Base-by-base conservation (phyloP, 495 filamentous ascomycete species). In the Penicillium argentinense region DNA sequence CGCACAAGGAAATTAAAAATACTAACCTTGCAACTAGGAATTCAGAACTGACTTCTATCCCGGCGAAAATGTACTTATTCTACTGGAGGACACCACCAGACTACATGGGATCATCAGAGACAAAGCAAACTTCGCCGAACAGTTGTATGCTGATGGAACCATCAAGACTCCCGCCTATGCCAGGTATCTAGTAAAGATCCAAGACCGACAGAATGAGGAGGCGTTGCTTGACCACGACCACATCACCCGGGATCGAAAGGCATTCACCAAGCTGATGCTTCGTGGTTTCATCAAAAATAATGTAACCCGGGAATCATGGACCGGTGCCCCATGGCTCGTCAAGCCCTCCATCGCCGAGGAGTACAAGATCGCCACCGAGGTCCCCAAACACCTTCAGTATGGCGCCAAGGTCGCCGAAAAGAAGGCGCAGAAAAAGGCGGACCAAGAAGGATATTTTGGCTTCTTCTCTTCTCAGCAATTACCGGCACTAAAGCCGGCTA, bases 41-140 rank as follows among this genome's bases (percentile, higher is more conserved):
- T 98, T 96, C 61, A 93, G 91, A 57, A 76, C 83, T 37, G 90
- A 97, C 58, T 97, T 93, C 57, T 96, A 93, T 59, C 93, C 92
- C 2, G 91, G 92, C 28, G 93, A 98, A 56, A 75, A 79, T 8
- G 90, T 97, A 8, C 81, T 85, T 4, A 86, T 91, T 4, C 69
- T 87, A 33, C 70, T 89, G 4, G 66, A 80, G 21, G 81, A 84
- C 38, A 86, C 81, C 33, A 87, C 85, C 43, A 80, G 88, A 42
- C 70, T 87, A 2, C 79, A 85, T 29, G 93, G 91, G 23, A 74
- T 84, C 4, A 87, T 98, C 12, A 75, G 89, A 40, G 91, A 96
- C 59, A 96, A 96, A 71, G 85, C 86, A 25, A 87, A 85, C 36
- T 89, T 95, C 49, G 70, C 82, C 1, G 78, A 81, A 32, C 66